Evolutionary conservation across 176 grass and related monocot species (phyloP).

Genomic region (Phoenix dactylifera): DNA sequence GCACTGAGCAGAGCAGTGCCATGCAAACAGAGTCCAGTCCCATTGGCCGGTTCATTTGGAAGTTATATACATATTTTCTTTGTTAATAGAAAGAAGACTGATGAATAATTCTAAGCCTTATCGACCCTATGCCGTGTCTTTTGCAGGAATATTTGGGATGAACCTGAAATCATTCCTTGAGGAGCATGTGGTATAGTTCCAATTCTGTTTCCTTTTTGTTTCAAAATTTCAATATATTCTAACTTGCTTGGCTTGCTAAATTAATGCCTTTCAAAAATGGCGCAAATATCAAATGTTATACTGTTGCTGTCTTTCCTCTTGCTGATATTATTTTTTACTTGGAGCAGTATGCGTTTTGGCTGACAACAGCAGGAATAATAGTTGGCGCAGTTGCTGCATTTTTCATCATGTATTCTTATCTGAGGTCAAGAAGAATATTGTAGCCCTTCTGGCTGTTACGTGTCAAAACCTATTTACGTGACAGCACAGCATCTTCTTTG

Average conservation of each 20-base stretch:
- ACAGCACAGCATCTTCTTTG: no score
- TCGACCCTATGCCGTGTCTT: not conserved
- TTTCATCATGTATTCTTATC: slow-evolving; percentile 68
- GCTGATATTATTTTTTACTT: slow-evolving; percentile 16
- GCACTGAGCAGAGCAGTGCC: no score
- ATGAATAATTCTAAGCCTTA: no score
- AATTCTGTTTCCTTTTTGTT: not conserved
- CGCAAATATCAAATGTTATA: no score
- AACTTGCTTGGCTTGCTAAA: no score
- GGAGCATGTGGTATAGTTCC: slow-evolving; percentile 53
- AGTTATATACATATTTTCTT: no score
- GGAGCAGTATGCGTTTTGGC: slow-evolving; percentile 83
- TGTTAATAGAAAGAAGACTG: no score
- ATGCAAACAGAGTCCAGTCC: no score
- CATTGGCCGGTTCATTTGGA: no score
- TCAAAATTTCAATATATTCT: no score
- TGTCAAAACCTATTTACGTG: not conserved
- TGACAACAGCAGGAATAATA: slow-evolving; percentile 79
- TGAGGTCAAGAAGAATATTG: slow-evolving; percentile 79
- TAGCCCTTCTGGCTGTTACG: slow-evolving; percentile 17
- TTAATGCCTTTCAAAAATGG: no score
- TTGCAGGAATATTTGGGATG: slow-evolving; percentile 95
- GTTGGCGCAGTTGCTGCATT: slow-evolving; percentile 74
- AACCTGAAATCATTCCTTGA: slow-evolving; percentile 87
- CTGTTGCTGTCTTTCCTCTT: not conserved